A percentile compares a stretch with the other conserved stretches of the same genome.
Conservation (phyloP, 805 yeast species). For the Candida taoyuanica region DNA sequence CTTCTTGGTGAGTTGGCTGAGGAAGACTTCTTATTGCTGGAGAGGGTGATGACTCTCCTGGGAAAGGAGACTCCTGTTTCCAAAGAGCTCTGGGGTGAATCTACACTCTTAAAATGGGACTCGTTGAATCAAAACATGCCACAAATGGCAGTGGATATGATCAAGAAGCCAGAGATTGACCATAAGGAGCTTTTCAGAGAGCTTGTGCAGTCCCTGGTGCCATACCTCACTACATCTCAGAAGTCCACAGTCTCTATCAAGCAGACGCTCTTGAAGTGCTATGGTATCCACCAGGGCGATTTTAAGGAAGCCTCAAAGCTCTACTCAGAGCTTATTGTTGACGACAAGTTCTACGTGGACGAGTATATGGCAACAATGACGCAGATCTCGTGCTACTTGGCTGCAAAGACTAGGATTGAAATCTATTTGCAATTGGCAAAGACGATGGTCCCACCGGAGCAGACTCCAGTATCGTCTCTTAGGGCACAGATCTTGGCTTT, state of each 20-base stretch:
- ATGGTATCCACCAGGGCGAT: conserved; percentile 13
- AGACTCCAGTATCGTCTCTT: conserved; percentile 27
- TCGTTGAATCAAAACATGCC: conserved; percentile 4
- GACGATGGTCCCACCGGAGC: conserved; percentile 28
- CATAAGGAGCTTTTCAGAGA: conserved; percentile 3
- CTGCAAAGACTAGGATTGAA: conserved; percentile 30
- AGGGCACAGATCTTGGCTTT: conserved; percentile 40
- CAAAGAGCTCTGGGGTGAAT: conserved; percentile 6
- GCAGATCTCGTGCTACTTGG: conserved; percentile 37
- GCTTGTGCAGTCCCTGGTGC: conserved; percentile 4
- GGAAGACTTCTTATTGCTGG: conserved; percentile 1
- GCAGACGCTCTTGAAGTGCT: conserved; percentile 10
- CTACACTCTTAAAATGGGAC: conserved; percentile 2
- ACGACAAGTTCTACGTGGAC: conserved; percentile 38
- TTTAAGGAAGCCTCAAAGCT: conserved; percentile 12
- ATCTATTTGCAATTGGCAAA: conserved; percentile 36
- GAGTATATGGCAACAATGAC: conserved; percentile 38
- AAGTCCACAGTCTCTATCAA: conserved; percentile 4
- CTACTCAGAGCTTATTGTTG: conserved; percentile 33
- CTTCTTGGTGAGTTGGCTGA: neutral
- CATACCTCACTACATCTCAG: conserved; percentile 1
- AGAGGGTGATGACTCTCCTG: conserved; percentile 5
- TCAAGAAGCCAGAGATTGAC: conserved; percentile 5
- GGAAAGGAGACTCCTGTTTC: conserved; percentile 2
- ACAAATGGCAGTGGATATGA: neutral